phyloP scores from a whole-genome alignment of 2,329 filamentous ascomycete genomes.

The Paraphaeosphaeria minitans region DNA sequence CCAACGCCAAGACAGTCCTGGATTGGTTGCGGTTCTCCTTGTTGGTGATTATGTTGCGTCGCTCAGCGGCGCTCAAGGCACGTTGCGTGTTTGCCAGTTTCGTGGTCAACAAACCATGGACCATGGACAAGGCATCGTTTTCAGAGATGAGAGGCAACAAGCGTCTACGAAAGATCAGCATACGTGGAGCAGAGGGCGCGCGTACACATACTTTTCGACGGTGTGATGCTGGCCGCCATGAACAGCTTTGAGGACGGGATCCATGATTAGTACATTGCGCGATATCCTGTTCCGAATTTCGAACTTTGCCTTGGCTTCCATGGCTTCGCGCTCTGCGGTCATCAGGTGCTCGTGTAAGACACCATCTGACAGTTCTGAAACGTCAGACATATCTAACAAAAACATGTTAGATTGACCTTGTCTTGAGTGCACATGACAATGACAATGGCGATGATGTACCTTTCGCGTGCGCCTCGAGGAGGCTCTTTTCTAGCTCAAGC shows the following conservation, averaged over 20 bases:
- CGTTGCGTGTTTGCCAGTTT: slow-evolving; percentile 58
- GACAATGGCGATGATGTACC: slow-evolving; percentile 20
- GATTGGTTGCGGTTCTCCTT: slow-evolving; percentile 68
- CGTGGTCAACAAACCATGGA: slow-evolving; percentile 64
- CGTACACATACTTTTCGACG: slow-evolving; percentile 66
- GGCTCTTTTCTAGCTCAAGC: slow-evolving; percentile 72
- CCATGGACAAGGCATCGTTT: slow-evolving; percentile 70
- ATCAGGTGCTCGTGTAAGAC: slow-evolving; percentile 58
- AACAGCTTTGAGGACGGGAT: slow-evolving; percentile 78
- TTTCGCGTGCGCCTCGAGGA: slow-evolving; percentile 58
- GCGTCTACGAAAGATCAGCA: slow-evolving; percentile 55
- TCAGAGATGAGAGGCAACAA: slow-evolving; percentile 69
- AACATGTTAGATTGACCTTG: slow-evolving; percentile 18
- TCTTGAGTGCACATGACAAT: background rate
- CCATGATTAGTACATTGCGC: slow-evolving; percentile 70
- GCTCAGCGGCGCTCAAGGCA: slow-evolving; percentile 62
- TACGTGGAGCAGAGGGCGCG: background rate
- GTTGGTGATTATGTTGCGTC: slow-evolving; percentile 62
- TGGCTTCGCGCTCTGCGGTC: slow-evolving; percentile 65
- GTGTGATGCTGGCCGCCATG: slow-evolving; percentile 67
- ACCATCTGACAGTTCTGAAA: slow-evolving; percentile 53
- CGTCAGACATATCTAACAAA: slow-evolving; percentile 34
- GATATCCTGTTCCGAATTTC: slow-evolving; percentile 71
- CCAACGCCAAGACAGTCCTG: slow-evolving; percentile 66
- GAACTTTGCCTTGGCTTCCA: slow-evolving; percentile 73